Conservation (phyloP, 2,329 filamentous ascomycete species). For the Penicillium italicum region DNA sequence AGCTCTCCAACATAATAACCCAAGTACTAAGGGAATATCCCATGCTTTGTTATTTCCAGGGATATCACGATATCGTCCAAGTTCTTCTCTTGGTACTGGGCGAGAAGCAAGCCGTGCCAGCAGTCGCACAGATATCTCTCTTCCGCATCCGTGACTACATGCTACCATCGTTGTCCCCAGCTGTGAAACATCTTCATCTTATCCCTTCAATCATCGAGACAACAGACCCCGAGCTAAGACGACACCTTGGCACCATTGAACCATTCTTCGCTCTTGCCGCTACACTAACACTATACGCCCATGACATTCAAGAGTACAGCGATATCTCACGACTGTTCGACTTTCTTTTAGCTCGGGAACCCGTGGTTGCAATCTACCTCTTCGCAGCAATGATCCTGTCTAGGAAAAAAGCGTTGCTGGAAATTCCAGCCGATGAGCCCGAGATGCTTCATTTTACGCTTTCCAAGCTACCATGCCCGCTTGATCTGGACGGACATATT, state of each 20-base stretch:
- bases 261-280: constrained; percentile 93
- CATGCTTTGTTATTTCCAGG: constrained; percentile 92
- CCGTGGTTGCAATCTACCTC: constrained; percentile 85
- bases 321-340: constrained; percentile 91
- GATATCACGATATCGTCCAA: constrained; percentile 97
- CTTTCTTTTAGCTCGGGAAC: constrained; percentile 79
- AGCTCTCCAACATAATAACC: constrained; percentile 76
- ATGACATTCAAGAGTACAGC: constrained; percentile 86
- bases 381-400: constrained; percentile 84
- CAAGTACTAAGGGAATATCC: constrained; percentile 76
- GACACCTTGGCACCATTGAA: constrained; percentile 71
- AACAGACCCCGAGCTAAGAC: constrained; percentile 67
- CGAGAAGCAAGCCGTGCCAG: constrained; percentile 55
- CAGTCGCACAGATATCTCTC: constrained; percentile 76
- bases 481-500: constrained; percentile 78
- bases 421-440: constrained; percentile 74
- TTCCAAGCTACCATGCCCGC: constrained; percentile 76
- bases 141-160: constrained; percentile 96
- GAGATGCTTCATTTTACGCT: constrained; percentile 90
- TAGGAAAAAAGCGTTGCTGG: constrained; percentile 78
- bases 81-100: constrained; percentile 85
- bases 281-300: constrained; percentile 91
- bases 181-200: constrained; percentile 78
- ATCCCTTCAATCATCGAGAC: constrained; percentile 75
- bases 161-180: constrained; percentile 80